A percentile compares a stretch with the other conserved stretches of the same genome.
phyloP scores from a whole-genome alignment of 768 basidiomycete genomes.

The Boletus sp. region DNA sequence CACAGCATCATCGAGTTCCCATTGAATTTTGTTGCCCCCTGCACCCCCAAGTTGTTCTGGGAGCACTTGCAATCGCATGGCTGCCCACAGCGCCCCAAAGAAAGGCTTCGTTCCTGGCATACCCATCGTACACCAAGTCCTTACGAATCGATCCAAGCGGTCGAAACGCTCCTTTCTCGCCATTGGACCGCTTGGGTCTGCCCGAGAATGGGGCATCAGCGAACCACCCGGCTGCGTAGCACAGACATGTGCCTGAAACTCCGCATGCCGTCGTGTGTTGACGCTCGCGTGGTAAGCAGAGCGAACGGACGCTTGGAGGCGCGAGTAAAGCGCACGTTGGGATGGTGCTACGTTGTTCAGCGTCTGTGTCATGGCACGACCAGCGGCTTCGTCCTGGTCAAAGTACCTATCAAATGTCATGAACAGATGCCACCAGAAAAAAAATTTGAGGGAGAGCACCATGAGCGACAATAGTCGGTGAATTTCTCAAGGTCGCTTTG shows the following conservation, averaged over 20 bases:
- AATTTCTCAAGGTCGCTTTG: conserved; percentile 75
- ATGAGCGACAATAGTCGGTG: conserved; percentile 71
- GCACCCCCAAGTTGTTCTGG: conserved; percentile 81
- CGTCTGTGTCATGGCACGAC: conserved; percentile 77
- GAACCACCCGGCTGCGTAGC: conserved; percentile 80
- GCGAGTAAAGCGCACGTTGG: conserved; percentile 83
- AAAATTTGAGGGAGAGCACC: conserved; percentile 42
- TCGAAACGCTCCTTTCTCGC: conserved; percentile 78
- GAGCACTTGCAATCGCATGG: conserved; percentile 77
- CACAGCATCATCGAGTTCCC: conserved; percentile 93
- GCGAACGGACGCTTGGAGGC: conserved; percentile 82
- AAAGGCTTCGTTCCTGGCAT: conserved; percentile 91
- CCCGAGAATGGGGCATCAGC: conserved; percentile 67
- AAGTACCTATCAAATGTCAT: conserved; percentile 60
- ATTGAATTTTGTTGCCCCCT: conserved; percentile 67
- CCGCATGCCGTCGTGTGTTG: conserved; percentile 70
- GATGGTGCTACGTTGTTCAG: conserved; percentile 75
- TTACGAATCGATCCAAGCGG: conserved; percentile 68
- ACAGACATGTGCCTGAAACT: conserved; percentile 80
- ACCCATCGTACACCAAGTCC: conserved; percentile 80
- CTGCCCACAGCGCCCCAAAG: conserved; percentile 61
- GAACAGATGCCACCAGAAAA: conserved; percentile 1
- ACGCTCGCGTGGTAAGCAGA: conserved; percentile 81
- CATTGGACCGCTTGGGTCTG: conserved; percentile 55
- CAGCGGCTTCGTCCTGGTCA: conserved; percentile 74